These are phyloP conservation scores for Trichophyton simii DNA, from an alignment of 2,329 filamentous ascomycete species.

Conservation along the genomic window DNA sequence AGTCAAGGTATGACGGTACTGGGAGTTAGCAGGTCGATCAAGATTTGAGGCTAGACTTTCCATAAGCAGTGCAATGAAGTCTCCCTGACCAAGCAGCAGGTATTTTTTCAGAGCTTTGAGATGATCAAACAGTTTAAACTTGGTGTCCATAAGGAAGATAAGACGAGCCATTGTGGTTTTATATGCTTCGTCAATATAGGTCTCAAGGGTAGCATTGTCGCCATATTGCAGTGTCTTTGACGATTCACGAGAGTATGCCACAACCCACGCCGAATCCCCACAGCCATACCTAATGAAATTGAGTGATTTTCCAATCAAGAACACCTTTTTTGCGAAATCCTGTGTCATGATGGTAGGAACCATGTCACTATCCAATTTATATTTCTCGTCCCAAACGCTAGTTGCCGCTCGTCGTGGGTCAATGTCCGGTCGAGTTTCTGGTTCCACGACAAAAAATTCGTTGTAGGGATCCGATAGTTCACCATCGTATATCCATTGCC, in stretches of 20 bases:
- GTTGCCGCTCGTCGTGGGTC: conserved; percentile 48
- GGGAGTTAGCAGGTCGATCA: conserved; percentile 87
- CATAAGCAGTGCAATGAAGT: conserved; percentile 95
- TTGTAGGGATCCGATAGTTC: conserved; percentile 91
- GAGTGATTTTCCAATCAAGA: conserved; percentile 90
- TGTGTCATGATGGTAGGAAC: conserved; percentile 85
- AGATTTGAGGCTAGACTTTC: conserved; percentile 87
- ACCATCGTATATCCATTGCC: conserved; percentile 96
- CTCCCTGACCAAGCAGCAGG: conserved; percentile 83
- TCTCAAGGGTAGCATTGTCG: conserved; percentile 80
- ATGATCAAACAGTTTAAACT: conserved; percentile 91
- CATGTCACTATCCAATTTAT: conserved; percentile 72
- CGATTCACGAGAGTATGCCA: conserved; percentile 82
- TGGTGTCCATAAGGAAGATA: conserved; percentile 84
- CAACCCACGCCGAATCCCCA: conserved; percentile 86
- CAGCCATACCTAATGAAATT: conserved; percentile 98
- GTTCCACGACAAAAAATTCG: conserved; percentile 91
- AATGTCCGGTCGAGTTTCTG: conserved; percentile 44
- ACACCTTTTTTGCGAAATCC: conserved; percentile 92
- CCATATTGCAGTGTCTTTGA: conserved; percentile 88
- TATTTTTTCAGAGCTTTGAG: conserved; percentile 87
- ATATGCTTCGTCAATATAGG: conserved; percentile 92
- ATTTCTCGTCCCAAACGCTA: conserved; percentile 97
- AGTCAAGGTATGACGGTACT: conserved; percentile 91
- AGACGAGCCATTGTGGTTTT: conserved; percentile 95